Percentiles rank a stretch among this genome's conserved stretches.
Conservation (phyloP, 2,329 filamentous ascomycete genomes). For the Colletotrichum sp. region DNA sequence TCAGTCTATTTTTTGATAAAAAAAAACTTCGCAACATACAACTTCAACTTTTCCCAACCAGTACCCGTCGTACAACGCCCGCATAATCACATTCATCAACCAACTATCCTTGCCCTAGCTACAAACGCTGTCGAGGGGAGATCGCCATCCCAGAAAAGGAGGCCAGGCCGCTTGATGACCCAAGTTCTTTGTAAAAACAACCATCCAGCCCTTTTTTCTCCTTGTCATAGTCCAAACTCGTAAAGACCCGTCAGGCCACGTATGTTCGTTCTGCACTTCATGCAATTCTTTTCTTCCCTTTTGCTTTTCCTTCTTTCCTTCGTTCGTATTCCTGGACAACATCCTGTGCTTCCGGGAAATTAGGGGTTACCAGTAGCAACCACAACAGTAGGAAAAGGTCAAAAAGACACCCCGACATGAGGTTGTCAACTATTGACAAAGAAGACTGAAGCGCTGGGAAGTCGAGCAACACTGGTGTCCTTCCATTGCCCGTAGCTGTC, state of each 20-base stretch:
- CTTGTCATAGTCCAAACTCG: constrained; percentile 10
- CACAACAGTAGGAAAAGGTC: not conserved
- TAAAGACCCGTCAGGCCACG: not conserved
- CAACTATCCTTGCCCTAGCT: not conserved
- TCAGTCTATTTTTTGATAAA: not conserved
- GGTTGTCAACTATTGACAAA: not conserved
- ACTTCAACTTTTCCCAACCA: constrained; percentile 15
- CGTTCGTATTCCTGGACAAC: not conserved
- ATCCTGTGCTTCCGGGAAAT: not conserved
- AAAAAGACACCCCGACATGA: not conserved
- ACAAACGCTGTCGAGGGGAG: not conserved
- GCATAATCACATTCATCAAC: constrained; percentile 4
- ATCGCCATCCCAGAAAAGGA: not conserved
- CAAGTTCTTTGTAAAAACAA: not conserved
- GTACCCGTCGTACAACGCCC: constrained; percentile 5
- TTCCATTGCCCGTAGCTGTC: not conserved
- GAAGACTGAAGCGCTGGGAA: not conserved
- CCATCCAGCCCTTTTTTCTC: not conserved
- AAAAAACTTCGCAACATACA: not conserved
- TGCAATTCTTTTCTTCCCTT: not conserved
- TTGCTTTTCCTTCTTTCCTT: not conserved
- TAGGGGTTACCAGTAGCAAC: not conserved
- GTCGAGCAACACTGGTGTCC: not conserved
- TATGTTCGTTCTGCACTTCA: not conserved
- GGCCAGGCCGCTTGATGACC: not conserved